Base-by-base conservation (phyloP, 208 protist genomes). In the Acanthamoeba lenticulata region DNA sequence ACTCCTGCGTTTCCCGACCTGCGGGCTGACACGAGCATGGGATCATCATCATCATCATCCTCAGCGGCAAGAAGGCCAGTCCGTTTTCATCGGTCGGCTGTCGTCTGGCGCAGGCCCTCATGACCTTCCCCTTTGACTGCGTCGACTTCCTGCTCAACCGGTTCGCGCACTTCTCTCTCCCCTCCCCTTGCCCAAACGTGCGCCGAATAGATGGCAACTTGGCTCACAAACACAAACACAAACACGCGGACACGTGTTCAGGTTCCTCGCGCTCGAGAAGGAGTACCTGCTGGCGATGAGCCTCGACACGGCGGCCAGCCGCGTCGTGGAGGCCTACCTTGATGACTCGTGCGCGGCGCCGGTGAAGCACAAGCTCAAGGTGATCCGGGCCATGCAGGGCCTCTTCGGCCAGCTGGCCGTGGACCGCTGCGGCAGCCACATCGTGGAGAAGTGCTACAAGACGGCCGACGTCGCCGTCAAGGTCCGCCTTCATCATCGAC, bases 361-460 rank as follows among this genome's bases (percentile, higher is more conserved):
- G 69, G 19, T n/a, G 19, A 79, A 79, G 69, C 69, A 79, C 38
- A 79, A 79, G 38, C 34, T 79, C 17, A 79, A 79, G 69, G 17
- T 79, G 17, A 79, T 79, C 38, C 9, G 38, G 32, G 32, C 69
- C 13, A 47, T 79, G 69, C 69, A 79, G 29, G 69, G 69, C 32
- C 9, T n/a, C 29, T 79, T 29, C 69, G 69, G 19, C 38, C 11
- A 60, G 79, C 45, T 89, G 13, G 79, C 79, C 34, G 79, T 62
- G 11, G 45, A 89, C 45, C 19, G 32, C 17, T 89, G 49, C 79
- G 79, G 79, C 42, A 89, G 79, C 79, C 79, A 89, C 79, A 89
- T 89, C 34, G 79, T 89, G 19, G 79, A 89, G 45, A 89, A 62
- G 42, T 89, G 79, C 49, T 89, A 89, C 79, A 89, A 62, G 49